phyloP scores from a whole-genome alignment of 2,329 filamentous ascomycete genomes.

The Fusarium anthophilum region DNA sequence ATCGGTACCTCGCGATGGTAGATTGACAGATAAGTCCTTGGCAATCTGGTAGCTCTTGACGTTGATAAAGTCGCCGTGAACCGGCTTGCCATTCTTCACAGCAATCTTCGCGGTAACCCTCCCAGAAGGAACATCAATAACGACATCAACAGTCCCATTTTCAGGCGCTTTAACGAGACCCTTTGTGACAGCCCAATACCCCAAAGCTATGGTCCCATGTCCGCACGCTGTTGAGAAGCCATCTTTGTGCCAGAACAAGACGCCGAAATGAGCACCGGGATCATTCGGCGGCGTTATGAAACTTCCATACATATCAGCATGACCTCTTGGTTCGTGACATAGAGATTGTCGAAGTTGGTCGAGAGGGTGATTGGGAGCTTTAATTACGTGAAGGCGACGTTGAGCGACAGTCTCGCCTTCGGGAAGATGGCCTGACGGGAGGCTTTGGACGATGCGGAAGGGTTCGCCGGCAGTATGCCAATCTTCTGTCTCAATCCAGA shows the following conservation, averaged over 20 bases:
- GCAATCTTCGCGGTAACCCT: constrained; percentile 13
- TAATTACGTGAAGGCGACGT: not conserved
- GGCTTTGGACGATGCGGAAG: constrained; percentile 35
- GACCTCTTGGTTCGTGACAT: constrained; percentile 29
- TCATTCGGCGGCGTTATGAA: constrained; percentile 40
- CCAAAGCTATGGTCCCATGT: constrained; percentile 42
- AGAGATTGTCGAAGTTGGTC: constrained; percentile 24
- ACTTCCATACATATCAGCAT: constrained; percentile 41
- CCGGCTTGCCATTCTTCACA: not conserved
- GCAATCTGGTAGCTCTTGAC: constrained; percentile 29
- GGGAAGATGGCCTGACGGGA: constrained; percentile 10
- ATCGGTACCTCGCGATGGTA: not conserved
- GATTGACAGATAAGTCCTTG: not conserved
- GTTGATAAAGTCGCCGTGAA: constrained; percentile 30
- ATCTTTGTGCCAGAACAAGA: constrained; percentile 44
- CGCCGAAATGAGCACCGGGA: constrained; percentile 34
- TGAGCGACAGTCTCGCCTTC: constrained; percentile 4
- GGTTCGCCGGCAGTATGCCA: constrained; percentile 43
- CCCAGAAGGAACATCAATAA: constrained; percentile 30
- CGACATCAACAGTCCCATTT: constrained; percentile 14
- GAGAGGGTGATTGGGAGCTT: constrained; percentile 1
- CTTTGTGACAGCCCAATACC: constrained; percentile 36
- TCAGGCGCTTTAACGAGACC: not conserved
- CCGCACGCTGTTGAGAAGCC: constrained; percentile 43
- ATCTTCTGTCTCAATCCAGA: constrained; percentile 39